A percentile compares a stretch with the other conserved stretches of the same genome.
phyloP scores from a whole-genome alignment of 371 early-diverging fungal genomes.

The Mortierella sp. region DNA sequence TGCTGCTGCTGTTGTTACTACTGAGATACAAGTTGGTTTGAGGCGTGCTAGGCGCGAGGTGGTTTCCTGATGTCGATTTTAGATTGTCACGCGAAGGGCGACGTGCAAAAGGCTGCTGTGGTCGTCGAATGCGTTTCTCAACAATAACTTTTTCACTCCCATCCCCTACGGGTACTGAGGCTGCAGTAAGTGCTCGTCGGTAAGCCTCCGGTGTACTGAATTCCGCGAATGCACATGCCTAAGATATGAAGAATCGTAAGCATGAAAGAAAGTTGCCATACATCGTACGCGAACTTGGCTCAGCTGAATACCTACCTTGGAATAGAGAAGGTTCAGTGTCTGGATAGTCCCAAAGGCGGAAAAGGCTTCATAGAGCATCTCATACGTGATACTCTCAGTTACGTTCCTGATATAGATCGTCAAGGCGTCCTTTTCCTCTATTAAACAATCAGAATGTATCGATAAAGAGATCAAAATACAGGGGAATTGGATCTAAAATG shows the following conservation, averaged over 20 bases:
- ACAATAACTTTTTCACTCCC: conserved; percentile 33
- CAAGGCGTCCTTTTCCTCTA: conserved; percentile 46
- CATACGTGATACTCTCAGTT: conserved; percentile 35
- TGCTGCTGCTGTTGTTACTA: conserved; percentile 14
- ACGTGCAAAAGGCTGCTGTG: conserved; percentile 29
- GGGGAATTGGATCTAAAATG: not conserved
- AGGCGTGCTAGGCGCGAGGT: conserved; percentile 2
- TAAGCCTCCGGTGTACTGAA: conserved; percentile 26
- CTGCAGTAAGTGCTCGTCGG: conserved; percentile 34
- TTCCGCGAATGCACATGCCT: conserved; percentile 50
- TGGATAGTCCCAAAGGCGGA: conserved; percentile 36
- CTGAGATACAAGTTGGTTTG: conserved; percentile 16
- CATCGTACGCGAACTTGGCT: not conserved
- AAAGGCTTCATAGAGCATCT: conserved; percentile 43
- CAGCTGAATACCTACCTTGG: conserved; percentile 19
- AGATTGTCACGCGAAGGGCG: conserved; percentile 31
- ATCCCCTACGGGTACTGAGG: conserved; percentile 28
- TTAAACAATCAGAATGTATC: not conserved
- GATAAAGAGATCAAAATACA: not conserved
- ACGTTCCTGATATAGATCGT: conserved; percentile 50
- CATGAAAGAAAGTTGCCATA: not conserved
- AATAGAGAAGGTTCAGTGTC: conserved; percentile 32
- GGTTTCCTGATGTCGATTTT: conserved; percentile 11
- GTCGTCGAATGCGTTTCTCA: conserved; percentile 45
- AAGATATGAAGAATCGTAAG: not conserved